phyloP scores from a whole-genome alignment of 306 rosid genomes.

The Trifolium fragiferum region DNA sequence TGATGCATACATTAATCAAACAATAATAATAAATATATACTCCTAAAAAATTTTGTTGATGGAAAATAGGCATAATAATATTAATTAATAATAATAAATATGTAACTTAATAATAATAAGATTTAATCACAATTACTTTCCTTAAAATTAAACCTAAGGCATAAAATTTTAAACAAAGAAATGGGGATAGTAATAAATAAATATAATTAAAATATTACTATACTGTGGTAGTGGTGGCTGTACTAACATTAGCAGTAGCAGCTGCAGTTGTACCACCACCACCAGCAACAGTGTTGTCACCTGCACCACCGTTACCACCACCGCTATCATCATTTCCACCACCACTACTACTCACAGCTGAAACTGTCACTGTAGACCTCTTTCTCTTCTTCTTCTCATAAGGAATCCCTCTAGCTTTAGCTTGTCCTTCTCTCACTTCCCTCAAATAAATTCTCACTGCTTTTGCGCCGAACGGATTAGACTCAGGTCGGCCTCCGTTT shows the following conservation, averaged over 20 bases:
- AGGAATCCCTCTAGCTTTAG: constrained; percentile 92
- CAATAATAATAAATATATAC: background rate
- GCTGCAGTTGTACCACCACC: constrained; percentile 39
- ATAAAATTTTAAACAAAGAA: background rate
- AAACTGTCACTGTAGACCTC: constrained; percentile 46
- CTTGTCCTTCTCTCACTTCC: constrained; percentile 87
- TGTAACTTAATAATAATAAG: constrained; percentile 42
- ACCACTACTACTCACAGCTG: constrained; percentile 40
- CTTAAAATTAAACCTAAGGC: constrained; percentile 34
- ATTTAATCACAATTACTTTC: constrained; percentile 66
- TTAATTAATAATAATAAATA: constrained; percentile 44
- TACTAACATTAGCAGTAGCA: constrained; percentile 40
- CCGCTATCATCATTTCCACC: constrained; percentile 8
- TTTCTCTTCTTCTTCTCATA: constrained; percentile 94
- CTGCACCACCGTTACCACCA: constrained; percentile 10
- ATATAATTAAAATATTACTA: constrained; percentile 51
- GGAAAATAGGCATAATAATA: constrained; percentile 48
- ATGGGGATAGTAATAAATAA: constrained; percentile 15
- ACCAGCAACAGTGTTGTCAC: background rate
- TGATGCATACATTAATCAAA: background rate
- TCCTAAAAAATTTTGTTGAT: constrained; percentile 21
- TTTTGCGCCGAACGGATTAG: constrained; percentile 82
- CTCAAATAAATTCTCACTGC: constrained; percentile 86
- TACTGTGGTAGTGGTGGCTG: constrained; percentile 54
- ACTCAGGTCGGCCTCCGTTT: constrained; percentile 87